Percentiles rank a stretch among this genome's conserved stretches.
Evolutionary conservation across 495 filamentous ascomycete genomes (phyloP).

Genomic region (Ramalina intermedia): DNA sequence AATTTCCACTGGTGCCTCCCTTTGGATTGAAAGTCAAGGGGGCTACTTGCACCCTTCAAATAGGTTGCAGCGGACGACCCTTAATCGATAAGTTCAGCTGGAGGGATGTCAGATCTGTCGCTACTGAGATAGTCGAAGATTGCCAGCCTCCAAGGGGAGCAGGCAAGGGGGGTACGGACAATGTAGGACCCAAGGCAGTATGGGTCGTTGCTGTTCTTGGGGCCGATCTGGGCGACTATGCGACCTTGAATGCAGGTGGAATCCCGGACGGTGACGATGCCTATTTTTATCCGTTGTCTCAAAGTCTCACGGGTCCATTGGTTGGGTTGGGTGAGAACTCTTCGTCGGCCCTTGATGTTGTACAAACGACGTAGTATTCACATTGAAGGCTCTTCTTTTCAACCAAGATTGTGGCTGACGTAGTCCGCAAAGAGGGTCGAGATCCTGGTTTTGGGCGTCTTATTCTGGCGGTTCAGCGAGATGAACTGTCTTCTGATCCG

Average conservation of each 20-base stretch:
- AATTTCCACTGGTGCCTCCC: neutral
- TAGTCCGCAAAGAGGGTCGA: slow-evolving; percentile 58
- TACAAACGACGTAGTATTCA: too few species aligned
- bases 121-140: neutral
- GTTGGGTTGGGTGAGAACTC: too few species aligned
- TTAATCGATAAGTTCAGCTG: neutral
- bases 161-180: neutral
- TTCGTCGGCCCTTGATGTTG: too few species aligned
- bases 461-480: slow-evolving; percentile 50
- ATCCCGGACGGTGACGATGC: neutral
- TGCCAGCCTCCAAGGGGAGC: neutral
- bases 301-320: too few species aligned
- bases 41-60: neutral
- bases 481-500: slow-evolving; percentile 77
- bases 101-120: neutral
- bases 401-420: slow-evolving; percentile 39
- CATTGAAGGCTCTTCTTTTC: neutral
- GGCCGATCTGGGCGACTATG: neutral
- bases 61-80: neutral
- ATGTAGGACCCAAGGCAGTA: neutral
- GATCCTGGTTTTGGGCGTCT: slow-evolving; percentile 41
- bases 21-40: neutral
- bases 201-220: neutral
- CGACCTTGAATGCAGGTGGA: too few species aligned
- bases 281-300: neutral